Base-by-base conservation (phyloP, 163 green algal species). In the Volvox carteri region DNA sequence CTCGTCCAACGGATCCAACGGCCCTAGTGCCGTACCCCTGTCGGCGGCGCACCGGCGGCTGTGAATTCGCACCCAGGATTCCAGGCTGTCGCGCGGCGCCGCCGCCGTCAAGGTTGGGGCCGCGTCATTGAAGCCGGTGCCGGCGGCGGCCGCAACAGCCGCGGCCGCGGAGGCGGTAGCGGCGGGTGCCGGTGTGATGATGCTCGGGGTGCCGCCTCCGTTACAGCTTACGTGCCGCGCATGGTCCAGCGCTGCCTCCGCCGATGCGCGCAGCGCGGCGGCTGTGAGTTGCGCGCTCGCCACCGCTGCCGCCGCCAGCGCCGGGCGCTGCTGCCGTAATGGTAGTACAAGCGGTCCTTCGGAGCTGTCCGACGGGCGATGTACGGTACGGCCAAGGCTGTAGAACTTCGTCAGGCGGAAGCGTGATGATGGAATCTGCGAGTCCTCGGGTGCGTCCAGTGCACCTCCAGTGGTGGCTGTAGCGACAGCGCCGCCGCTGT, bases 21-120 rank as follows among this genome's bases (percentile, higher is more conserved):
- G 75, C 19, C 2, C 44, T 42, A 62, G 23, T 4, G 78, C 4
- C n/a, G 14, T 12, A 62, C 60, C 37, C 9, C 35, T 19, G 5
- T 28, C 77, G 50, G 28, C 78, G 14, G 58, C n/a, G 4, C 9
- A 42, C 12, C 25, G 65, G 19, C 48, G 46, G 21, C 46, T 73
- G 81, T 87, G 81, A 35, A 72, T 16, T 1, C 9, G 65, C 44
- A 79, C 65, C 81, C 81, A 87, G 14, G n/a, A 3, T 46, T 87
- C 81, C 46, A 87, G 23, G n/a, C 44, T 44, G 81, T 79, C 65
- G 25, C 23, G 25, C 3, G 73, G 73, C 7, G 42, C 42, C 18
- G 70, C 41, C 41, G 35, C 19, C 14, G 25, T 11, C 39, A 78
- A 39, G 28, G 0, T 18, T 33, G 7, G 4, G 6, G 39, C 21